A percentile compares a stretch with the other conserved stretches of the same genome.
Evolutionary conservation across 176 grass and related monocot genomes (phyloP).

Genomic region (Musa troglodytarum): DNA sequence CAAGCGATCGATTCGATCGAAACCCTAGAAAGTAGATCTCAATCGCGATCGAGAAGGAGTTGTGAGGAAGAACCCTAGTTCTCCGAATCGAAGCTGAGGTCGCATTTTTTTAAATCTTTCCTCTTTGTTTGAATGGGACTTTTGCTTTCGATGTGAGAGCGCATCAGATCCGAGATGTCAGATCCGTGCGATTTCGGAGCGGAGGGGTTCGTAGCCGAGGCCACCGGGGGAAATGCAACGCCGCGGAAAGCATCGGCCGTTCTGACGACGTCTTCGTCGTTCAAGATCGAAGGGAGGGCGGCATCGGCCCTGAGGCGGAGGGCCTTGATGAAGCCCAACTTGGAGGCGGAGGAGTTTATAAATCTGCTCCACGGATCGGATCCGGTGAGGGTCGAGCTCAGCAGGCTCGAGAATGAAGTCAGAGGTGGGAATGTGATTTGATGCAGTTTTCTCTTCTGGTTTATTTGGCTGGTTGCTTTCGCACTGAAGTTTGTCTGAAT

Average conservation of each 20-base stretch:
- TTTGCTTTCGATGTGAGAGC: conserved; percentile 19
- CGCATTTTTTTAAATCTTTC: neutral
- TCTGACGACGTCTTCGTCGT: conserved; percentile 28
- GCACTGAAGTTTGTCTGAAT: neutral
- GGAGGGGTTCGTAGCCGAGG: conserved; percentile 18
- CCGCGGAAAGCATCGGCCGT: neutral
- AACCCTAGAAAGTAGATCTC: neutral
- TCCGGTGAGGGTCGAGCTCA: conserved; percentile 95
- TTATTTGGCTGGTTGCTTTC: neutral
- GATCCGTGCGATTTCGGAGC: conserved; percentile 43
- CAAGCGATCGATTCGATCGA: neutral
- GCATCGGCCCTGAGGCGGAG: conserved; percentile 32
- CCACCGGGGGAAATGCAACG: conserved; percentile 10
- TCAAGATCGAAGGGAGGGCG: conserved; percentile 26
- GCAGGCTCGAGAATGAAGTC: conserved; percentile 90
- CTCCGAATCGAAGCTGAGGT: neutral
- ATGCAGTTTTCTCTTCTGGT: neutral
- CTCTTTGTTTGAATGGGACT: neutral
- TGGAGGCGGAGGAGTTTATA: conserved; percentile 96
- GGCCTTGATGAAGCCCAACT: conserved; percentile 52
- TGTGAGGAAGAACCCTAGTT: neutral
- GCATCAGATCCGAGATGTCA: conserved; percentile 59
- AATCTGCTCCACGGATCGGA: conserved; percentile 95
- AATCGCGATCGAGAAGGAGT: neutral
- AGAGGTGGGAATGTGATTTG: conserved; percentile 44